Percentiles rank a stretch among this genome's conserved stretches.
Conservation (phyloP, 176 grass and related monocot species). For the Triticum aestivum region IWGSC_CS_RefSeq_v2.1 NC_057813.1:712120301-712120800, state of each 20-base stretch:
- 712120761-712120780: no score
- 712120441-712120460: neutral
- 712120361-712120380: neutral
- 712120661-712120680: neutral
- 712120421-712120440: neutral
- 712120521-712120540: neutral
- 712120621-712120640: neutral
- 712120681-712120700: neutral
- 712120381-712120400: neutral
- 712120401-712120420: neutral
- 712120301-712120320: neutral
- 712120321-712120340: neutral
- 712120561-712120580: neutral
- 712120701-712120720: neutral
- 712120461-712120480: neutral
- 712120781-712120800: neutral
- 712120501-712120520: neutral
- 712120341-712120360: no score
- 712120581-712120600: neutral
- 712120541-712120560: neutral
- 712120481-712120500: neutral
- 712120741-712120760: no score
- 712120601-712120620: neutral
- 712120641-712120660: neutral
- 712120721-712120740: neutral